Percentiles rank a stretch among this genome's conserved stretches.
phyloP scores from a whole-genome alignment of 495 filamentous ascomycete genomes.

The Penicillium angulare region DNA sequence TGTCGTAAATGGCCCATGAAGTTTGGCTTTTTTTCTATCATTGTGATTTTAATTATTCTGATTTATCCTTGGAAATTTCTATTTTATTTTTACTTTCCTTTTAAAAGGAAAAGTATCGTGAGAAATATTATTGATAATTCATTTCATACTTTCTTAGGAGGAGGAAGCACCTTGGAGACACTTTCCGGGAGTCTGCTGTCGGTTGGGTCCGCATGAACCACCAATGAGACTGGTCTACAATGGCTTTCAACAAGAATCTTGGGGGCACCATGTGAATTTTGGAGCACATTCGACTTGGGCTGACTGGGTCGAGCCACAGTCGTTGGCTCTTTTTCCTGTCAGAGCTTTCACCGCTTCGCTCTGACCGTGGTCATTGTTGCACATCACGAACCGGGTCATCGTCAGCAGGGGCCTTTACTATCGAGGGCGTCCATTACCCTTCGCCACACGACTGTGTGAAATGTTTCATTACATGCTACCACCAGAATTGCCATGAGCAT shows the following conservation, averaged over 20 bases:
- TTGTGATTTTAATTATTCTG: neutral
- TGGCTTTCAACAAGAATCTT: neutral
- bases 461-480: conserved; percentile 28
- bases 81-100: neutral
- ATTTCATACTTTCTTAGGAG: too few relatives aligned
- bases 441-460: conserved; percentile 14
- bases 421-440: conserved; percentile 4
- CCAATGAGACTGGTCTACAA: conserved; percentile 14
- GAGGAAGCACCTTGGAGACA: conserved; percentile 9
- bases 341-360: conserved; percentile 17
- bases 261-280: conserved; percentile 24
- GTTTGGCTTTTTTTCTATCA: conserved; percentile 12
- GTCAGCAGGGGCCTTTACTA: conserved; percentile 21
- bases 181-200: conserved; percentile 7
- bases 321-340: neutral
- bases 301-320: conserved; percentile 16
- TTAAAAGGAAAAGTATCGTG: too few relatives aligned
- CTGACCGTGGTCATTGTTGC: conserved; percentile 23
- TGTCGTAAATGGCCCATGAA: conserved; percentile 17
- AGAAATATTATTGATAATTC: too few relatives aligned
- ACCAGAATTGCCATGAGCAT: conserved; percentile 24
- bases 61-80: neutral
- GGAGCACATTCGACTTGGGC: conserved; percentile 12
- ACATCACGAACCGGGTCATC: conserved; percentile 22
- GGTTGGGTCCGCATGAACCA: conserved; percentile 8